These are phyloP conservation scores for Kluyveromyces nonfermentans DNA, from an alignment of 805 yeast genomes.

Conservation along the genomic window DNA sequence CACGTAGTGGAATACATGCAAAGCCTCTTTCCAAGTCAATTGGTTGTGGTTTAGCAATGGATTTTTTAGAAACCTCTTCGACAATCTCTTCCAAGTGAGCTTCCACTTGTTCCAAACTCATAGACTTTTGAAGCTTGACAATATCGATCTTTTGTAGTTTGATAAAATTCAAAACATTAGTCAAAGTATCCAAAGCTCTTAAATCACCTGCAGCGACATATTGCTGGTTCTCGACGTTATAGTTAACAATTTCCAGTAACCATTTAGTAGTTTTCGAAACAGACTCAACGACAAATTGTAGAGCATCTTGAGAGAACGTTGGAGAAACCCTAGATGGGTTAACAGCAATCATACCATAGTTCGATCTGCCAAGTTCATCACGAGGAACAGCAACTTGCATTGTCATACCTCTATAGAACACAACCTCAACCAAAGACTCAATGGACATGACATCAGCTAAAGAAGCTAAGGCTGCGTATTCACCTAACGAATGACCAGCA, in stretches of 20 bases:
- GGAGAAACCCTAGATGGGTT: constrained; percentile 89
- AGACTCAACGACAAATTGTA: constrained; percentile 88
- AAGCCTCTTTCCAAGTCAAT: constrained; percentile 95
- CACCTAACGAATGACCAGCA: constrained; percentile 99
- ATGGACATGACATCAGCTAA: constrained; percentile 98
- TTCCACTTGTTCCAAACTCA: constrained; percentile 81
- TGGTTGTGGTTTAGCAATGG: constrained; percentile 88
- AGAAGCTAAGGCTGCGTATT: constrained; percentile 94
- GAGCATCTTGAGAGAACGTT: constrained; percentile 86
- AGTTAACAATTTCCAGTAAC: constrained; percentile 96
- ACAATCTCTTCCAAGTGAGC: constrained; percentile 84
- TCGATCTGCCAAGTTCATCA: constrained; percentile 89
- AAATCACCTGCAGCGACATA: constrained; percentile 98
- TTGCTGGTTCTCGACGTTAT: constrained; percentile 96
- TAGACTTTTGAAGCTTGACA: constrained; percentile 70
- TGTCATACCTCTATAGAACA: constrained; percentile 99
- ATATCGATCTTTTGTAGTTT: constrained; percentile 92
- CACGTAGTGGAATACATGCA: constrained; percentile 96
- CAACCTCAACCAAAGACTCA: constrained; percentile 93
- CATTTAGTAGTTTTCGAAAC: constrained; percentile 77
- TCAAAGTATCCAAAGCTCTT: constrained; percentile 85
- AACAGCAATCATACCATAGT: constrained; percentile 98
- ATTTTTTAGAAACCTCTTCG: constrained; percentile 71
- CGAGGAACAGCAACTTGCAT: constrained; percentile 99
- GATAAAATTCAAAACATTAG: constrained; percentile 87